phyloP scores from a whole-genome alignment of 345 rosid genomes.

The Anacardium occidentale region DNA sequence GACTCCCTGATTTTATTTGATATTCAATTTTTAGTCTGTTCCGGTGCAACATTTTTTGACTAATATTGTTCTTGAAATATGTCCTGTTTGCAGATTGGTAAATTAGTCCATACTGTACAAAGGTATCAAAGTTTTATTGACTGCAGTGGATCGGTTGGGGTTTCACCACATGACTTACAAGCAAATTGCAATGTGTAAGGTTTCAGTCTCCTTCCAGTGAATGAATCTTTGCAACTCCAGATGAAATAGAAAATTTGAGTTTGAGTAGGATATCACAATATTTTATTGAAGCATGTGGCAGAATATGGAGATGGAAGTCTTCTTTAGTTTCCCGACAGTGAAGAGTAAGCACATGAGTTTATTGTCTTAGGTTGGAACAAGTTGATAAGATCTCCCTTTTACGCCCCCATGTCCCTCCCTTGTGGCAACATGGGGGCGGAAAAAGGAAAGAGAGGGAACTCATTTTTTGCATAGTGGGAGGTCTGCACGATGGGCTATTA shows the following conservation, averaged over 20 bases:
- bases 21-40: not conserved
- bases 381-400: too few species aligned
- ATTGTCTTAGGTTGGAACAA: too few species aligned
- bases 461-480: too few species aligned
- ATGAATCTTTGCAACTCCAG: not conserved
- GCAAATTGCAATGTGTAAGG: conserved; percentile 17
- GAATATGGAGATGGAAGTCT: too few species aligned
- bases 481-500: too few species aligned
- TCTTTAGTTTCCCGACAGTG: too few species aligned
- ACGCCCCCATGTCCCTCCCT: too few species aligned
- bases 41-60: not conserved
- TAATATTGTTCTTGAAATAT: not conserved
- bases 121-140: not conserved
- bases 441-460: too few species aligned
- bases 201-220: not conserved
- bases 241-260: not conserved
- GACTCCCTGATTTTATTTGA: too few species aligned
- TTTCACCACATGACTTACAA: conserved; percentile 7
- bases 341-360: too few species aligned
- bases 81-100: not conserved
- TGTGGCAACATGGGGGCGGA: too few species aligned
- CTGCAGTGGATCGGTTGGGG: not conserved
- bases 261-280: not conserved
- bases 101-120: conserved; percentile 1
- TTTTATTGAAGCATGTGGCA: too few species aligned